Evolutionary conservation across 116 monocot genomes (phyloP), one percentile per base, ranked within the genome.

Genomic region (Phalaenopsis hybrid): DNA sequence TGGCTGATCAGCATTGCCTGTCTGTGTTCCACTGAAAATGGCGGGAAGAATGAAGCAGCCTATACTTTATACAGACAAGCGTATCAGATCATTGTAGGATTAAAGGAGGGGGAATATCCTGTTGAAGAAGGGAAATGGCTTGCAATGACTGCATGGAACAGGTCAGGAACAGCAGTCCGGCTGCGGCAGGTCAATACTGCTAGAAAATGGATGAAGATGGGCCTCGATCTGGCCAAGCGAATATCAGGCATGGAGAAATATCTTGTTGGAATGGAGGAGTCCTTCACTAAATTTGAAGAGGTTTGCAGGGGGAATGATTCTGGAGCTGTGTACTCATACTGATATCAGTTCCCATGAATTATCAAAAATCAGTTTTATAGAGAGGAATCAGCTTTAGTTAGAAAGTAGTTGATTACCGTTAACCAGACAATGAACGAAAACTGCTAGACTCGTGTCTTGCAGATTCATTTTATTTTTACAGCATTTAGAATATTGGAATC

Each of bases 191-290:
- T 1, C 4, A 41, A 4, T 41, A 41, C 41, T 41, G 41, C 41
- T 41, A 89, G 79, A 77, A 98, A 79, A 57, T 94, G 98, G 98
- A 94, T 98, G 95, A 94, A 89, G 37, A 86, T 98, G 84, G 93
- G 94, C 5, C 74, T 98, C 76, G 95, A 94, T 82, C 68, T 98
- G 6, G 41, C 88, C 92, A 79, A 81, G 73, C 91, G 87, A 16
- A 58, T 92, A 4, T 52, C 33, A 3, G 89, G 91, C 74, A 91
- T 97, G 91, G 85, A 93, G 69, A 86, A 80, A 59, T 90, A 92
- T 82, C 72, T 82, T 9, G 57, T 34, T 1, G 85, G 61, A 34
- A 95, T 94, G 98, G 88, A 95, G 80, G 88, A 89, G 16, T 88
- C 86, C 79, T 83, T 91, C 44, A 23, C 80, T 8, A 90, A 81